Evolutionary conservation across 177 flowering plant species (phyloP), one percentile per base, ranked within the genome.

Genomic region (Tripterygium wilfordii): DNA sequence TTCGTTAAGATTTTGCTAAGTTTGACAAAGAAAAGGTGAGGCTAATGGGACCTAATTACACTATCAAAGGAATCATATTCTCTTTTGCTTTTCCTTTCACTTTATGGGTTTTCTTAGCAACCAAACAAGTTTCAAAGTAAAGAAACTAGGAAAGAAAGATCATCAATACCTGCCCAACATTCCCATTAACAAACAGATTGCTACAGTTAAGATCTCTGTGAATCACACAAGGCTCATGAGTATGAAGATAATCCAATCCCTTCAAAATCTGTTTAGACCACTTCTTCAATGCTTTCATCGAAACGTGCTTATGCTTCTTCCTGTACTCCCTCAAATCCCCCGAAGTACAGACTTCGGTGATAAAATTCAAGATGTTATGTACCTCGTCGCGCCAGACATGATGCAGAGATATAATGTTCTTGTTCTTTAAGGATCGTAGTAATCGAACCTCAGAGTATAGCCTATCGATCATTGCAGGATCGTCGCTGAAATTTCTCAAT

Each of bases 141-240:
- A 43, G 16, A 8, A 32, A 21, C 22, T 17, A 25, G 22, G 1
- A 38, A 13, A 22, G 0, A 5, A 18, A 22, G 2, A 26, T 20
- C 10, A 24, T 14, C 3, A 32, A 2, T 70, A 84, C 89, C 89
- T 81, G 77, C 4, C 95, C 95, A 16, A 68, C 47, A 51, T 86
- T 83, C 10, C 95, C 95, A 54, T 86, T 86, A 65, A 86, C 73
- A 69, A 86, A 81, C 24, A 86, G 66, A 21, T 86, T 86, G 54
- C 86, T 81, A 63, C 95, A 83, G 61, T 85, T 85, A 40, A 85
- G 75, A 48, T 85, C 95, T 42, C 95, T 60, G 45, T 83, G 91
- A 37, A 86, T 87, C 41, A 87, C 52, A 49, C 89, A 87, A 10
- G 96, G 96, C 20, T 87, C 88, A 39, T 82, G 85, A 0, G 64